Conservation (phyloP, 2,329 filamentous ascomycete species). For the Colletotrichum sojae region DNA sequence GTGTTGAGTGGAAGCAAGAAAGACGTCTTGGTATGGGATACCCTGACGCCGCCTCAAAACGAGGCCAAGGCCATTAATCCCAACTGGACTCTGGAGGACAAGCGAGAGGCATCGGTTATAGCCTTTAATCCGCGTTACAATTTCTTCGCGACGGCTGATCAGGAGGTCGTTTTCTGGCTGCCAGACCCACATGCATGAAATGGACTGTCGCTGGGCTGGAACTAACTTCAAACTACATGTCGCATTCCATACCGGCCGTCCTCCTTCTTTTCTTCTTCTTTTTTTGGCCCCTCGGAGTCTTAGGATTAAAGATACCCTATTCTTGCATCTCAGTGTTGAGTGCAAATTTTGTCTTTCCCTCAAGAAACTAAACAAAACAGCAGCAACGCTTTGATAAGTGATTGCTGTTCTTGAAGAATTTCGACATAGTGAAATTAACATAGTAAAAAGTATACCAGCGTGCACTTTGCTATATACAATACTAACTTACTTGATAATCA, state of each 20-base stretch:
- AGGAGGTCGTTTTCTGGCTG: conserved; percentile 84
- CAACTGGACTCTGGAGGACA: conserved; percentile 74
- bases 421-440: no score
- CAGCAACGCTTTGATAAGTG: not conserved
- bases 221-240: no score
- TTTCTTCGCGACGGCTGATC: conserved; percentile 90
- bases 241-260: no score
- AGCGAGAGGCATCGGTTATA: conserved; percentile 79
- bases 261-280: no score
- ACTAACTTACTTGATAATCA: no score
- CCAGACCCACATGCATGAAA: conserved; percentile 73
- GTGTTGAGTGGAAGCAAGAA: conserved; percentile 84
- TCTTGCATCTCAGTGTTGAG: not conserved
- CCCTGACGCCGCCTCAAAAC: conserved; percentile 65
- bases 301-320: conserved; percentile 36
- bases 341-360: not conserved
- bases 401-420: not conserved
- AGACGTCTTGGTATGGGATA: conserved; percentile 91
- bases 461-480: no score
- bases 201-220: not conserved
- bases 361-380: not conserved
- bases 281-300: conserved; percentile 19
- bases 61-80: conserved; percentile 75
- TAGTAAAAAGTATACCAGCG: no score
- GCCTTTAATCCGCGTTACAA: conserved; percentile 94